phyloP scores from a whole-genome alignment of 306 rosid genomes.

The Vigna angularis region DNA sequence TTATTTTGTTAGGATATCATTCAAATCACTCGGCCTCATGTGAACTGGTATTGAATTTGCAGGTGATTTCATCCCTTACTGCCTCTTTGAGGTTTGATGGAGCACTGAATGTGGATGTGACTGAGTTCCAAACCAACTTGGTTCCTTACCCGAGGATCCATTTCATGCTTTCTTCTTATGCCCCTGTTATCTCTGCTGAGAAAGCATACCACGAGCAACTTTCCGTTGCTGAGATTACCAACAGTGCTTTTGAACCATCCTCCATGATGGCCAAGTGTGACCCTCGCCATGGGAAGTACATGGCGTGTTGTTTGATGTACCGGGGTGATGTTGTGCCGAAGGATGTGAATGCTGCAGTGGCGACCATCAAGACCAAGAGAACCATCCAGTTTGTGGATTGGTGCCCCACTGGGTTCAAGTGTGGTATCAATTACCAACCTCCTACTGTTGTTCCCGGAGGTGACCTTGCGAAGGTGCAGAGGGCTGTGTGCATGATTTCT shows the following conservation, averaged over 20 bases:
- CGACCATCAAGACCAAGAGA: slow-evolving; percentile 86
- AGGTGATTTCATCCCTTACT: slow-evolving; percentile 92
- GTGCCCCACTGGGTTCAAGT: slow-evolving; percentile 95
- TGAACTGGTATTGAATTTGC: background rate
- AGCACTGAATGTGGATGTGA: slow-evolving; percentile 83
- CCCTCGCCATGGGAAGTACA: slow-evolving; percentile 88
- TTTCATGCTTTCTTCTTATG: slow-evolving; percentile 89
- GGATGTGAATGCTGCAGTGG: slow-evolving; percentile 91
- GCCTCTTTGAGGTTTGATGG: slow-evolving; percentile 91
- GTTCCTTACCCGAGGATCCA: slow-evolving; percentile 94
- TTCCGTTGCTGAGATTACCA: slow-evolving; percentile 87
- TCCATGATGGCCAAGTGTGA: slow-evolving; percentile 96
- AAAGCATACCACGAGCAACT: slow-evolving; percentile 91
- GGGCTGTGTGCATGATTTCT: slow-evolving; percentile 95
- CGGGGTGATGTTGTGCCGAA: slow-evolving; percentile 89
- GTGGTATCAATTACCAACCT: slow-evolving; percentile 91
- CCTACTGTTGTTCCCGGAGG: slow-evolving; percentile 91
- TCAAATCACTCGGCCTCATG: too few species aligned
- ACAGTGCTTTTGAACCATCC: slow-evolving; percentile 82
- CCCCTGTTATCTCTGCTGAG: slow-evolving; percentile 89
- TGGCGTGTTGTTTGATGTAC: slow-evolving; percentile 97
- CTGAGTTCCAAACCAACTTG: slow-evolving; percentile 88
- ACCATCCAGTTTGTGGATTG: slow-evolving; percentile 90
- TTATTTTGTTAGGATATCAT: too few species aligned
- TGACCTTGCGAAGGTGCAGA: slow-evolving; percentile 89